Evolutionary conservation across 2,329 filamentous ascomycete genomes (phyloP).

Genomic region (Bimuria novae-zelandiae): DNA sequence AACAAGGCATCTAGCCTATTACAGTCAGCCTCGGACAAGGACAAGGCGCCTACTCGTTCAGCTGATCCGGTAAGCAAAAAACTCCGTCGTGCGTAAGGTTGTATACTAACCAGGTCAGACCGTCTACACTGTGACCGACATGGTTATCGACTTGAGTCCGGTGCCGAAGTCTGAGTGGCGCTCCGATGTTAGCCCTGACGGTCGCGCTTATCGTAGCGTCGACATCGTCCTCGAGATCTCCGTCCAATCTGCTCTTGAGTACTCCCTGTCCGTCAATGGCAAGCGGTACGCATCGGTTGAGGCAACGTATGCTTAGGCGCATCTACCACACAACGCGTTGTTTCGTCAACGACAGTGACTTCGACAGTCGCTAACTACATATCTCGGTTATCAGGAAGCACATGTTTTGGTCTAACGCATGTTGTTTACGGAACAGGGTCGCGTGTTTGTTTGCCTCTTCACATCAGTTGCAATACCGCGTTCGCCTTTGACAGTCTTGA

Average conservation of each 20-base stretch:
- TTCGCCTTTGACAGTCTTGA: no score
- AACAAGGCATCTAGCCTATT: accelerated
- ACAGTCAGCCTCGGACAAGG: slow-evolving; percentile 9
- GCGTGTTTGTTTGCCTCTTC: no score
- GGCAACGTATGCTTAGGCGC: slow-evolving; percentile 20
- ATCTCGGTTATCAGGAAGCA: no score
- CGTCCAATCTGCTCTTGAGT: slow-evolving; percentile 26
- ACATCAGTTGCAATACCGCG: no score
- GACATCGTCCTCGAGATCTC: slow-evolving; percentile 13
- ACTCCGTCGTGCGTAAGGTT: not conserved
- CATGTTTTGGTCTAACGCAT: no score
- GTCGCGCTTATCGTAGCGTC: slow-evolving; percentile 3
- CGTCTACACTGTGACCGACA: slow-evolving; percentile 12
- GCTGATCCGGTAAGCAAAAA: slow-evolving; percentile 8
- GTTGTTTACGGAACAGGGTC: no score
- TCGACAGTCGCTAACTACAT: no score
- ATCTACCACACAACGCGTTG: no score
- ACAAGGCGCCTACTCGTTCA: slow-evolving; percentile 4
- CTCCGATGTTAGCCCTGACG: accelerated
- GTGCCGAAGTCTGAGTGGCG: slow-evolving; percentile 14
- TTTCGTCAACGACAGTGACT: no score
- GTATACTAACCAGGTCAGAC: slow-evolving; percentile 7
- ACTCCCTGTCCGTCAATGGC: slow-evolving; percentile 17
- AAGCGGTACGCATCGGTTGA: slow-evolving; percentile 21
- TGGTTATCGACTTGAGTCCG: slow-evolving; percentile 14